These are phyloP conservation scores for Citrus glauca DNA, from an alignment of 345 rosid genomes.

Conservation along the genomic window DNA sequence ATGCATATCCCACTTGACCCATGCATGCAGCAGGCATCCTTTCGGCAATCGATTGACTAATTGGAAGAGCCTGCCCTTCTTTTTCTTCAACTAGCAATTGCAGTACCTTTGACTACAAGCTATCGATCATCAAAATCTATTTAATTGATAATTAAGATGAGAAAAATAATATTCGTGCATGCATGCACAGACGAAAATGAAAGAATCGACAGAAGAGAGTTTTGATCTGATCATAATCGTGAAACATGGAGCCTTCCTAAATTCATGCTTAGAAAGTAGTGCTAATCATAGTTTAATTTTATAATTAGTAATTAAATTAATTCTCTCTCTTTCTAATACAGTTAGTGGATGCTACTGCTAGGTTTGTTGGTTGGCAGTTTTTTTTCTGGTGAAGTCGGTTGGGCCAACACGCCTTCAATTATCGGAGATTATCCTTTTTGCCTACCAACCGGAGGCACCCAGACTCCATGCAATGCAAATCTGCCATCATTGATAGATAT, in stretches of 20 bases:
- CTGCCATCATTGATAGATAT: not conserved
- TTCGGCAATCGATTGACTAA: too few relatives aligned
- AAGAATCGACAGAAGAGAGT: not conserved
- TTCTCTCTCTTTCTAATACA: not conserved
- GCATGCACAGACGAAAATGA: not conserved
- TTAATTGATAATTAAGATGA: too few relatives aligned
- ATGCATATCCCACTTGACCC: too few relatives aligned
- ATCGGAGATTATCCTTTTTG: not conserved
- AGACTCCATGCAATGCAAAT: not conserved
- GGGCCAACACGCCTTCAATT: slow-evolving; percentile 6
- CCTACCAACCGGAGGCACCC: not conserved
- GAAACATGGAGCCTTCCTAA: slow-evolving; percentile 12
- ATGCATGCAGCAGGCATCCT: too few relatives aligned
- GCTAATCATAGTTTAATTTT: not conserved
- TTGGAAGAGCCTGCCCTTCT: too few relatives aligned
- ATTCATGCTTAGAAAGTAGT: not conserved
- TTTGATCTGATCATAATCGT: not conserved
- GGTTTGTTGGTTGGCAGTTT: slow-evolving; percentile 36
- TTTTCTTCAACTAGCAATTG: too few relatives aligned
- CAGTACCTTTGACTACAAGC: too few relatives aligned
- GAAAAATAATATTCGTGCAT: too few relatives aligned
- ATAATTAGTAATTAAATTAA: not conserved
- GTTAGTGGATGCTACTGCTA: not conserved
- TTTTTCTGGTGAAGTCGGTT: slow-evolving; percentile 41
- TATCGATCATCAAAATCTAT: too few relatives aligned